Conservation (phyloP, 768 basidiomycete genomes). For the Amanita muscaria region DNA sequence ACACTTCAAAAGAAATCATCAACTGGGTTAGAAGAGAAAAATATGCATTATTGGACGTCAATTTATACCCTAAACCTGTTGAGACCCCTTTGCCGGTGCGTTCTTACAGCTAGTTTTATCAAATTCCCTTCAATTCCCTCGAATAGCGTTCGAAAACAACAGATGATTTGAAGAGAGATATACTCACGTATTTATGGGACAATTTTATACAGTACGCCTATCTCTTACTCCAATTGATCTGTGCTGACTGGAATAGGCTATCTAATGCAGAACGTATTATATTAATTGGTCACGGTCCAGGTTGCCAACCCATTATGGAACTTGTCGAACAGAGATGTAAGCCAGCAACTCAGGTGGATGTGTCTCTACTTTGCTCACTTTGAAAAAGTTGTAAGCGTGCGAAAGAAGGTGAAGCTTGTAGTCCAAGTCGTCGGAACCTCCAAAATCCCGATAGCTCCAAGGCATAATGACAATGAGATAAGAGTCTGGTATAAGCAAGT, state of each 20-base stretch:
- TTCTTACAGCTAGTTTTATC: neutral
- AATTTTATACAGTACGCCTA: conserved; percentile 82
- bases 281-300: conserved; percentile 82
- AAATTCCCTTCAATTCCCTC: neutral
- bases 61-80: conserved; percentile 62
- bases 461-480: conserved; percentile 41
- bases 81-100: conserved; percentile 11
- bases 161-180: conserved; percentile 42
- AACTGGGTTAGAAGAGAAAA: conserved; percentile 61
- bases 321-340: conserved; percentile 66
- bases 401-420: conserved; percentile 57
- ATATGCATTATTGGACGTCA: conserved; percentile 80
- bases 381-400: conserved; percentile 28
- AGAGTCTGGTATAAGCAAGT: conserved; percentile 71
- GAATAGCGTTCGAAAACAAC: conserved; percentile 30
- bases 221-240: neutral
- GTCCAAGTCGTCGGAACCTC: conserved; percentile 72
- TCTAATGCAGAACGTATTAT: conserved; percentile 66
- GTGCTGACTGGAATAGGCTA: conserved; percentile 38
- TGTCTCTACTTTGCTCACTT: neutral
- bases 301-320: conserved; percentile 67
- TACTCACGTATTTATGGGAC: conserved; percentile 89
- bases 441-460: conserved; percentile 44
- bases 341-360: conserved; percentile 11
- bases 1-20: conserved; percentile 74